Evolutionary conservation across 2,329 filamentous ascomycete genomes (phyloP), one percentile per base, ranked within the genome.

Genomic region (Conoideocrella luteorostrata): DNA sequence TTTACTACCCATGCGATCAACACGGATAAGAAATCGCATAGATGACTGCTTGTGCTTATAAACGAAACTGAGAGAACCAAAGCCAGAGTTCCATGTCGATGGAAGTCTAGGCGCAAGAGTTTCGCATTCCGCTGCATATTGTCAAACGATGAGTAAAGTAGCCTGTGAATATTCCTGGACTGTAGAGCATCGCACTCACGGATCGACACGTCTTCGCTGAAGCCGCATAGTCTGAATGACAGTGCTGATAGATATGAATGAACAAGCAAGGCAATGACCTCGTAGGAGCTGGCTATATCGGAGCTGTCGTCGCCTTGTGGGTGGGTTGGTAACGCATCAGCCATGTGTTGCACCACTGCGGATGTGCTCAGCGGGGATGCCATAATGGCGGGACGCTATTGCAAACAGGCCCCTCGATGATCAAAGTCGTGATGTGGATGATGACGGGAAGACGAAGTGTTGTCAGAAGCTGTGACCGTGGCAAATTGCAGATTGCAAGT

Each of bases 11-110:
- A 96, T 75, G 42, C 88, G 79, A 61, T 84, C 88, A 49, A 95
- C 68, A 60, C 89, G 91, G 52, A 96, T 63, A 22, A 95, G 72
- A 59, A 86, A 95, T 47, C 84, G 78, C 77, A 90, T 87, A 13
- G 88, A 82, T 0, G 88, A 95, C 60, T 95, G 87, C 20, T 78
- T 72, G 63, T 96, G 90, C 4, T 81, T 80, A 68, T 97, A 97
- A 50, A 89, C 80, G 64, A 97, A 96, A 44, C 84, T 79, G 60
- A 88, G 84, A 12, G 82, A 80, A 48, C 78, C 78, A 46, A 76
- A 75, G 17, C 78, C 77, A 11, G 80, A 70, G 63, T 95, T 95
- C 93, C 93, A 97, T 66, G 81, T 77, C 13, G 75, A 46, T 0
- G 88, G 87, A 3, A 97, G 74, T 24, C 81, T 73, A 7, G 77